Evolutionary conservation across 192 early-diverging fungal genomes (phyloP), one percentile per base, ranked within the genome.

Genomic region (Linnemannia exigua): DNA sequence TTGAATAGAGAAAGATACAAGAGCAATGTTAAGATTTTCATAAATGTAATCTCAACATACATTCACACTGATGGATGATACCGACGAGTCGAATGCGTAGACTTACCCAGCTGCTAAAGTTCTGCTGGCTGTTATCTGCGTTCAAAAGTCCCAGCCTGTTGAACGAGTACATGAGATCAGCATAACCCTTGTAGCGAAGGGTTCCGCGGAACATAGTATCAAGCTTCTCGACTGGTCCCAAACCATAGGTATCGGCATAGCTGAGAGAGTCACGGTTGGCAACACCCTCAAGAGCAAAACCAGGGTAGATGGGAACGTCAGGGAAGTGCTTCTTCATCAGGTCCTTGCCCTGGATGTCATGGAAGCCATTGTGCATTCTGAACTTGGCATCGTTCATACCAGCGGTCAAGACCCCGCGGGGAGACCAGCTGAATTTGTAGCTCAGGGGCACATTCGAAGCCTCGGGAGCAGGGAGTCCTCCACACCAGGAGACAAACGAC

Each of bases 381-480:
- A 94, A 99, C 68, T 89, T 89, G 20, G 98, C 98, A 28, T 92
- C 87, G 76, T 99, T 99, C 38, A 94, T 81, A 3, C 94, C 95
- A 20, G 98, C 98, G 9, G 96, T 94, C 77, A 99, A 87, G 7
- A 98, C 98, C 47, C 98, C 96, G 17, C 94, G 90, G 11, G 98
- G 96, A 3, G 95, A 96, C 97, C 98, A 99, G 52, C 94, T 95
- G 85, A 99, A 99, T 80, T 99, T 99, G 92, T 99, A 95, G 22
- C 94, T 97, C 20, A 99, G 88, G 54, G 97, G 96, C 72, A 98
- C 98, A 82, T 94, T 89, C 70, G 96, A 98, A 54, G 91, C 90
- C 80, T 99, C 98, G 17, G 98, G 98, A 15, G 97, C 97, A 0
- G 97, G 95, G 20, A 99, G 88, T 2, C 98, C 97, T 52, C 98